A percentile compares a stretch with the other conserved stretches of the same genome.
These are phyloP conservation scores for Clarireedia homoeocarpa DNA, from an alignment of 2,329 filamentous ascomycete species.

Conservation along the genomic window DNA sequence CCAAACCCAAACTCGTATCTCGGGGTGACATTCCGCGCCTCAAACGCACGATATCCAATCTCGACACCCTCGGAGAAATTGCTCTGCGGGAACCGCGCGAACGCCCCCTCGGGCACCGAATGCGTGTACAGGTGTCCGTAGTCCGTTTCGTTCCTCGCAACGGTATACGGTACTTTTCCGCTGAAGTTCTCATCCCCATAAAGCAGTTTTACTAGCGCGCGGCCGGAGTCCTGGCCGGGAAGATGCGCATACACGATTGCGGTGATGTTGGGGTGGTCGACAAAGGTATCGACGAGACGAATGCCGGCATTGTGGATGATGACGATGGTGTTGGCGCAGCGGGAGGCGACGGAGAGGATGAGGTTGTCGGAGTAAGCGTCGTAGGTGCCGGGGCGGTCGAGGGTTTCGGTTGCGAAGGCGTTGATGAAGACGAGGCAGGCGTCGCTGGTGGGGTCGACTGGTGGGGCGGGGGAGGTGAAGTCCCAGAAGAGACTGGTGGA, in stretches of 20 bases:
- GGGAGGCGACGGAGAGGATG: conserved; percentile 42
- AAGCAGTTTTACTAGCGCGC: conserved; percentile 51
- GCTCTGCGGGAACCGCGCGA: conserved; percentile 41
- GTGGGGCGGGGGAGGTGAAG: conserved; percentile 31
- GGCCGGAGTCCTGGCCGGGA: conserved; percentile 54
- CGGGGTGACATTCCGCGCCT: conserved; percentile 30
- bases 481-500: conserved; percentile 53
- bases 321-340: conserved; percentile 55
- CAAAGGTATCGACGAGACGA: conserved; percentile 50
- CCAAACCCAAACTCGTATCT: conserved; percentile 38
- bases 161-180: conserved; percentile 49
- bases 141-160: conserved; percentile 48
- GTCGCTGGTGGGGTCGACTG: conserved; percentile 42
- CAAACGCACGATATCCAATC: conserved; percentile 47
- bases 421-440: conserved; percentile 64
- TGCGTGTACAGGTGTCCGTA: conserved; percentile 39
- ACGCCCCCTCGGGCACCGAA: conserved; percentile 32
- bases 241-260: conserved; percentile 53
- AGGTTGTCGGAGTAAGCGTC: conserved; percentile 53
- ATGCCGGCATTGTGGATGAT: conserved; percentile 56
- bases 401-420: conserved; percentile 65
- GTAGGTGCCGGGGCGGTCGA: conserved; percentile 50
- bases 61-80: conserved; percentile 42
- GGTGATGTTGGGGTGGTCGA: conserved; percentile 51
- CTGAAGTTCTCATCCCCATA: conserved; percentile 53